These are phyloP conservation scores for Magnolia kwangsiensis DNA, from an alignment of 164 flowering plant genomes.

Conservation along the genomic window DNA sequence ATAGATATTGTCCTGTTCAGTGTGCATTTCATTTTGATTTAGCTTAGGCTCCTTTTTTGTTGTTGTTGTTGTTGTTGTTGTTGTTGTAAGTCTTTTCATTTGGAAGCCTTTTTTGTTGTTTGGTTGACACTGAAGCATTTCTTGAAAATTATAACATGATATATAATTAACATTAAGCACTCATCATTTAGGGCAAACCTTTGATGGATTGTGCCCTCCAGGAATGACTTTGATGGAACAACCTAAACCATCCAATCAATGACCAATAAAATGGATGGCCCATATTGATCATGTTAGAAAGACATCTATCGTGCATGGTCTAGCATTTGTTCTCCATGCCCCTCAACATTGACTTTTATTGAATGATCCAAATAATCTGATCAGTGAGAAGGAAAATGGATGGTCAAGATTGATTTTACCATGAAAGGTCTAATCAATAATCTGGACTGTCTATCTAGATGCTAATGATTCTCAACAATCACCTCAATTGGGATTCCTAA, in stretches of 20 bases:
- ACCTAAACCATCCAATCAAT: not conserved
- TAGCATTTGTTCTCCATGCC: not conserved
- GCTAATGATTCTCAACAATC: not conserved
- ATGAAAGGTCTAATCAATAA: not conserved
- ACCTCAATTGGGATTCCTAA: not conserved
- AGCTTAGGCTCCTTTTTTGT: not conserved
- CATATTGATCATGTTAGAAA: not conserved
- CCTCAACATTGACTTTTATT: not conserved
- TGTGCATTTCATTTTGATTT: not conserved
- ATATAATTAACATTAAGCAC: not conserved
- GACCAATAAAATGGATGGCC: not conserved
- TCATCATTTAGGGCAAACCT: not conserved
- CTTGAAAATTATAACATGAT: too few relatives aligned
- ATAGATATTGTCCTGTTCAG: not conserved
- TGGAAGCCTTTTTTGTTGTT: not conserved
- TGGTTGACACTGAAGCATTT: too few relatives aligned
- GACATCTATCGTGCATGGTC: not conserved
- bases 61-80: too few relatives aligned
- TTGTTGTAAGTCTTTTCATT: not conserved
- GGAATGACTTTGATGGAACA: not conserved
- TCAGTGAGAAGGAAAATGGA: not conserved
- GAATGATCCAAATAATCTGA: not conserved
- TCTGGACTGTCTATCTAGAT: not conserved
- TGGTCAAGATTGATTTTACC: not conserved
- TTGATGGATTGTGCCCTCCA: not conserved